Conservation (phyloP, 83 land plant species). For the Larix sibirica region DNA sequence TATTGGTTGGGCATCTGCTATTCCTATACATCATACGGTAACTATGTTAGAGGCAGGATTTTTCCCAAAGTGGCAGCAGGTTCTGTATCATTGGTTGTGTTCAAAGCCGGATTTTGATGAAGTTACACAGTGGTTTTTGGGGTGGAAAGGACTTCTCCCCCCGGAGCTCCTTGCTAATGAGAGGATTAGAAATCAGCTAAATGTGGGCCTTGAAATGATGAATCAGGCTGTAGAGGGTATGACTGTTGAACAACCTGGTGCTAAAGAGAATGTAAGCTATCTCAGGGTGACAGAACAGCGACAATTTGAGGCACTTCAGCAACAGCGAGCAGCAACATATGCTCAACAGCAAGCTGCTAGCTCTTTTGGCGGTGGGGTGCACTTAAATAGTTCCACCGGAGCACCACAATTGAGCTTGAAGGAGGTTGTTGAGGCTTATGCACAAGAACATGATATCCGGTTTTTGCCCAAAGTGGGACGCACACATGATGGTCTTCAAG, state of each 20-base stretch:
- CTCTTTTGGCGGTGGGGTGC: constrained; percentile 4
- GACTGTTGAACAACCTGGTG: constrained; percentile 78
- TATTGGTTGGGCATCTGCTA: constrained; percentile 74
- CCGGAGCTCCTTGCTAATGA: constrained; percentile 82
- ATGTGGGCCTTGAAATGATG: constrained; percentile 87
- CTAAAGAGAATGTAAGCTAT: constrained; percentile 82
- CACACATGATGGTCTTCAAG: constrained; percentile 76
- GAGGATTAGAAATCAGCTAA: constrained; percentile 65
- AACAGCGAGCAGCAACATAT: constrained; percentile 42
- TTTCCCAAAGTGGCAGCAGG: constrained; percentile 92
- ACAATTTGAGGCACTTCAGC: constrained; percentile 75
- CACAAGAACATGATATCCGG: constrained; percentile 69
- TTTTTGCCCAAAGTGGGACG: constrained; percentile 88
- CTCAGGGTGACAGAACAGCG: constrained; percentile 76
- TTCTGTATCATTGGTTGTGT: constrained; percentile 87
- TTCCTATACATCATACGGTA: constrained; percentile 90
- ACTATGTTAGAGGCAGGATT: constrained; percentile 72
- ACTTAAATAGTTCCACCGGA: constrained; percentile 22
- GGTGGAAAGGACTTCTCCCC: constrained; percentile 89
- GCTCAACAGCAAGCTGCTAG: constrained; percentile 46
- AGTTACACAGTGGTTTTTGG: constrained; percentile 81
- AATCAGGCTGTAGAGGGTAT: constrained; percentile 79
- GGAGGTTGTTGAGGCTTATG: constrained; percentile 53
- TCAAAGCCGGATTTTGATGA: constrained; percentile 86
- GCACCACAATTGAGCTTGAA: constrained; percentile 40